Percentiles rank a stretch among this genome's conserved stretches.
These are phyloP conservation scores for Penicillium ochrochloron DNA, from an alignment of 495 filamentous ascomycete genomes.

Conservation along the genomic window DNA sequence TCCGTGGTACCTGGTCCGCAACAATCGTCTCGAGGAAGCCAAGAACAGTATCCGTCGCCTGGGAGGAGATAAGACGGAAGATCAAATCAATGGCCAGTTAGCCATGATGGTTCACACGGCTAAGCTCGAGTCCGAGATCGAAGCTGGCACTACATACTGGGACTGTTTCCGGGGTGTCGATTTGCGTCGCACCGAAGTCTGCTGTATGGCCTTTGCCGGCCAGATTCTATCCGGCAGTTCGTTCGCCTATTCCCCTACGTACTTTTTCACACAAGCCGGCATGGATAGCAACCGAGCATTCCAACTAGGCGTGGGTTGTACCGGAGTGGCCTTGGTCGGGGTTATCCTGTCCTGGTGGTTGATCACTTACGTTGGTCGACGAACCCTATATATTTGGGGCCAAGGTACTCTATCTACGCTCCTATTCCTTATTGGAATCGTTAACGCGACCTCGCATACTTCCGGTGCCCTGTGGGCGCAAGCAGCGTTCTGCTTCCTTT, in stretches of 20 bases:
- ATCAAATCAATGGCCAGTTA: constrained; percentile 47
- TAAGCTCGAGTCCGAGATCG: constrained; percentile 61
- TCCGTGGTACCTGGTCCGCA: constrained; percentile 67
- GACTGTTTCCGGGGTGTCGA: constrained; percentile 77
- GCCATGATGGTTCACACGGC: constrained; percentile 67
- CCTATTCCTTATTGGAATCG: constrained; percentile 68
- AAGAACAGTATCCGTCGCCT: constrained; percentile 46
- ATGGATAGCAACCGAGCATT: constrained; percentile 59
- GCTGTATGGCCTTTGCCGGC: constrained; percentile 70
- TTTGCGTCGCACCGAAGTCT: constrained; percentile 71
- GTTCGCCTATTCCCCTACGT: constrained; percentile 72
- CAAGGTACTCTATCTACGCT: constrained; percentile 58
- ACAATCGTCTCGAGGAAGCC: constrained; percentile 55
- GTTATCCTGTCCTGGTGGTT: constrained; percentile 59
- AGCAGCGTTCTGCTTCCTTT: constrained; percentile 64
- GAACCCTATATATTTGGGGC: constrained; percentile 70
- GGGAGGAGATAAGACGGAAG: constrained; percentile 53
- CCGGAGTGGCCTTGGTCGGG: constrained; percentile 65
- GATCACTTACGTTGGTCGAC: constrained; percentile 58
- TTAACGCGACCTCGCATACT: constrained; percentile 56
- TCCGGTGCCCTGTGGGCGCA: constrained; percentile 40
- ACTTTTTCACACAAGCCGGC: constrained; percentile 75
- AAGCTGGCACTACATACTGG: constrained; percentile 59
- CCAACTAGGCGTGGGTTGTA: constrained; percentile 48
- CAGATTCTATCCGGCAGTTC: constrained; percentile 73